Base-by-base conservation (phyloP, 2,329 filamentous ascomycete genomes). In the Huntiella decipiens region DNA sequence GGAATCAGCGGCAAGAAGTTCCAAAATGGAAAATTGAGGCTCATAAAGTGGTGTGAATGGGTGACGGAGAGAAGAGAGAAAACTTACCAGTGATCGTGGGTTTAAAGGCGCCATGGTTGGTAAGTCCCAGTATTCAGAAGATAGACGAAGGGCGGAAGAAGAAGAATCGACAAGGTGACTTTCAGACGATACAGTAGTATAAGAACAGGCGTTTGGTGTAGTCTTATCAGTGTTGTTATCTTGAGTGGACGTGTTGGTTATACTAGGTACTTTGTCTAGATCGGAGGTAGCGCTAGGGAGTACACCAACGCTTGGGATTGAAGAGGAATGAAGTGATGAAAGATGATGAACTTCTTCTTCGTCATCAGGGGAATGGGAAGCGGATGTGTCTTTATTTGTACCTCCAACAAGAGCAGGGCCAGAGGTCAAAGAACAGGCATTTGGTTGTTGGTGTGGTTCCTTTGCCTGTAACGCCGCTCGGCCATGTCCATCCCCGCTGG, bases 61-160 rank as follows among this genome's bases (percentile, higher is more conserved):
- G 22, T 28, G 7, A 28, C 22, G 3, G 22, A 34, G n/a, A 34
- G 16, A 39, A 22, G 40, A 17, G n/a, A 38, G 34, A 44, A 33
- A 45, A 70, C 71, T 62, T 53, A 75, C 71, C 57, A 65, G 61
- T 52, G 72, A 74, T 47, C 64, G 61, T 53, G 67, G 58, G 53
- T 67, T 76, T 45, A 75, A 59, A 48, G 68, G 65, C 49, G 71
- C 66, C 72, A 76, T 76, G 52, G 66, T 69, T 50, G 64, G 59
- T 38, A 66, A 63, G 62, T 75, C 69, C 63, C 73, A 76, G 57
- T 75, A 75, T 38, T 47, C 46, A 4, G 42, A 19, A 19, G 42
- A 44, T 32, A 17, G 40, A 34, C 33, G n/a, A 43, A 43, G 31
- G 40, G 33, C 12, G 31, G 28, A 11, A 33, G 31, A 43, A 10